Conservation (phyloP, 1,139 yeast genomes). For the Pichia norvegensis region DNA sequence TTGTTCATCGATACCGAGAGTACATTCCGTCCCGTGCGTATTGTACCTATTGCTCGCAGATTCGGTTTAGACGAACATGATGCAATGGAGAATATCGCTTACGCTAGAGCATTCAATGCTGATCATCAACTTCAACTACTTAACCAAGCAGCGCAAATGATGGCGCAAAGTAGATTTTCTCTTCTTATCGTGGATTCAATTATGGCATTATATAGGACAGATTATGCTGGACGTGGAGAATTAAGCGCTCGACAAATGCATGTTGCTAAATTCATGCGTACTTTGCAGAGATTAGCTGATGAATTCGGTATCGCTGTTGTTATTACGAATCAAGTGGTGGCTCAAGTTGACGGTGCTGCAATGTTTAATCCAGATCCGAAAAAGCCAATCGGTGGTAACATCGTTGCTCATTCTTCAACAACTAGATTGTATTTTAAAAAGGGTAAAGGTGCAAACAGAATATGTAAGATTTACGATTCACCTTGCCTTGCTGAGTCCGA, state of each 20-base stretch:
- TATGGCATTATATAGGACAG: constrained; percentile 94
- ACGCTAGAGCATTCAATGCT: constrained; percentile 94
- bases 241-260: constrained; percentile 91
- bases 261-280: constrained; percentile 88
- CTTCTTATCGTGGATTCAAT: constrained; percentile 88
- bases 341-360: constrained; percentile 90
- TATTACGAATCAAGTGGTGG: constrained; percentile 97
- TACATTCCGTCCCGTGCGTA: constrained; percentile 86
- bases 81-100: constrained; percentile 92
- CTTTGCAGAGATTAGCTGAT: constrained; percentile 87
- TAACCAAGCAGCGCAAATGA: constrained; percentile 90
- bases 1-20: constrained; percentile 95
- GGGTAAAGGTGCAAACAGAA: constrained; percentile 87
- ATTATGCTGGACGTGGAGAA: constrained; percentile 94
- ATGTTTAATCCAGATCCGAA: constrained; percentile 96
- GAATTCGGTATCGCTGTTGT: constrained; percentile 98
- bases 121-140: constrained; percentile 88
- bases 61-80: constrained; percentile 93
- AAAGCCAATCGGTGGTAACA: constrained; percentile 98
- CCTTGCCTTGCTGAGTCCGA: constrained; percentile 96
- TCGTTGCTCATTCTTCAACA: constrained; percentile 94
- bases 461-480: constrained; percentile 89
- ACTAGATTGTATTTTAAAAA: constrained; percentile 84
- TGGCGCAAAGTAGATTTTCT: constrained; percentile 83
- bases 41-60: constrained; percentile 83